These are phyloP conservation scores for Bauhinia variegata DNA, from an alignment of 306 rosid genomes.

Conservation along the genomic window DNA sequence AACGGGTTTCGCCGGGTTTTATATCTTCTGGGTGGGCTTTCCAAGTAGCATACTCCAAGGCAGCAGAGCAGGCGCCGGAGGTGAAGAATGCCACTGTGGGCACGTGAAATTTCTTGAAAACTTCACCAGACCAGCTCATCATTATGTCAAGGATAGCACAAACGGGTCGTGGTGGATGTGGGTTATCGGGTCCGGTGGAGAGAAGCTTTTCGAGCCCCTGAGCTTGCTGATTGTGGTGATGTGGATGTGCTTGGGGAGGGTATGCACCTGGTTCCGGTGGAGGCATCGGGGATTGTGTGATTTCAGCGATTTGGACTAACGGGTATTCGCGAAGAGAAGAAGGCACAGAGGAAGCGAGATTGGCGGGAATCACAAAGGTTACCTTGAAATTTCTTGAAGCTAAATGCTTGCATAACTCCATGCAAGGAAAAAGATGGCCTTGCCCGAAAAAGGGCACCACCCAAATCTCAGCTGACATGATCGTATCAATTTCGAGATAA, in stretches of 20 bases:
- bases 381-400: slow-evolving; percentile 49
- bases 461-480: slow-evolving; percentile 55
- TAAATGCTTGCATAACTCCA: slow-evolving; percentile 66
- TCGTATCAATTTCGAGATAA: neutral
- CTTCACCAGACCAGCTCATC: slow-evolving; percentile 53
- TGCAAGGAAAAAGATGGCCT: slow-evolving; percentile 67
- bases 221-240: slow-evolving; percentile 14
- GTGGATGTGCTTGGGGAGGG: slow-evolving; percentile 25
- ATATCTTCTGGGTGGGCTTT: slow-evolving; percentile 50
- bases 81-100: slow-evolving; percentile 66
- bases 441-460: slow-evolving; percentile 61
- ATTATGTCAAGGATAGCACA: slow-evolving; percentile 59
- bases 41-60: slow-evolving; percentile 60
- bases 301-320: slow-evolving; percentile 43
- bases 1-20: slow-evolving; percentile 48
- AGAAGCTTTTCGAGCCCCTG: slow-evolving; percentile 47
- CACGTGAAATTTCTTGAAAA: slow-evolving; percentile 44
- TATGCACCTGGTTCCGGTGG: slow-evolving; percentile 13
- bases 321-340: slow-evolving; percentile 50
- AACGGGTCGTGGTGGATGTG: slow-evolving; percentile 42
- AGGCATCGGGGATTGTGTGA: slow-evolving; percentile 29
- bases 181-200: neutral
- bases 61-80: slow-evolving; percentile 59
- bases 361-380: slow-evolving; percentile 48
- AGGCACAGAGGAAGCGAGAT: slow-evolving; percentile 53